Conservation (phyloP, 345 rosid genomes). For the Triadica sebifera region DNA sequence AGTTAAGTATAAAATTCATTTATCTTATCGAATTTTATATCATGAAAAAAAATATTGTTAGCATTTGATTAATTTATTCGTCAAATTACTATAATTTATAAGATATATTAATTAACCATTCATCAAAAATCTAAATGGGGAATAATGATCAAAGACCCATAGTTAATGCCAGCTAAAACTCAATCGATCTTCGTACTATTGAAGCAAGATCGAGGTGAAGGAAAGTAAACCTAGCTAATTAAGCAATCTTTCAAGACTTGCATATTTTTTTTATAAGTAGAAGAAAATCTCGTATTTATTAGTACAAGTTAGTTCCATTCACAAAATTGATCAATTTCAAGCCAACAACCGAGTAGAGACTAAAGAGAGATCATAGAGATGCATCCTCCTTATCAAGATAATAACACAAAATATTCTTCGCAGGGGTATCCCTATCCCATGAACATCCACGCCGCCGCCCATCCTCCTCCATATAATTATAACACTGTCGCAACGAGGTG, state of each 20-base stretch:
- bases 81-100: too few relatives aligned
- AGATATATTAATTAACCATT: too few relatives aligned
- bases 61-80: too few relatives aligned
- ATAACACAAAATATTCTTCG: conserved; percentile 25
- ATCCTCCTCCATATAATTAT: conserved; percentile 2
- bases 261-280: background rate
- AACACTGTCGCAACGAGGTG: conserved; percentile 15
- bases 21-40: too few relatives aligned
- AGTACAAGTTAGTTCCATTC: background rate
- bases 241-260: background rate
- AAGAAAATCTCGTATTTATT: conserved; percentile 4
- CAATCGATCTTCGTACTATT: background rate
- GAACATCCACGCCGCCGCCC: conserved; percentile 29
- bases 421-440: conserved; percentile 27
- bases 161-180: background rate
- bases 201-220: conserved; percentile 21
- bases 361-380: conserved; percentile 11
- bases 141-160: background rate
- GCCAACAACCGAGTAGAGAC: background rate
- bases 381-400: conserved; percentile 33
- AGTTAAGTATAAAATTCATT: too few relatives aligned
- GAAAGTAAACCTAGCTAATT: background rate
- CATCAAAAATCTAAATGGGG: background rate
- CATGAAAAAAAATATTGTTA: too few relatives aligned
- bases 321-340: conserved; percentile 2